Percentiles rank a stretch among this genome's conserved stretches.
Evolutionary conservation across 2,329 filamentous ascomycete species (phyloP).

Genomic region (Cyphellophora attinorum): DNA sequence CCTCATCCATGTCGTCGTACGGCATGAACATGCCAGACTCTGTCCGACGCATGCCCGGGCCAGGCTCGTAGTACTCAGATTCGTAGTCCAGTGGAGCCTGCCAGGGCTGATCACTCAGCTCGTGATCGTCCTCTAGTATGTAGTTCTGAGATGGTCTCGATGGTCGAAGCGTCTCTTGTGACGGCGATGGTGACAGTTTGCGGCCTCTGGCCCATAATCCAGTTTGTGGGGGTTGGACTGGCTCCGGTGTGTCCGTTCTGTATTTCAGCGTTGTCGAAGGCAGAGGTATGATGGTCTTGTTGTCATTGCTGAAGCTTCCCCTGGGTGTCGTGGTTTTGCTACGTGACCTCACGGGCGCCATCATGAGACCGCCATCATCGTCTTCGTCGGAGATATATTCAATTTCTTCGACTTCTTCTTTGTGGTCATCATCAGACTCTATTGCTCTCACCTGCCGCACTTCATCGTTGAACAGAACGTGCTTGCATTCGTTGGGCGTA

Average conservation of each 20-base stretch:
- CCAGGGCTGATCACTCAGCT: conserved; percentile 37
- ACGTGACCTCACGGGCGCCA: conserved; percentile 64
- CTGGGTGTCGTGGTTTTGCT: conserved; percentile 42
- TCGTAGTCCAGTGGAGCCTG: conserved; percentile 12
- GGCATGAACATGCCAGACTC: conserved; percentile 89
- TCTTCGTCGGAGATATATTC: conserved; percentile 32
- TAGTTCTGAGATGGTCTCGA: conserved; percentile 57
- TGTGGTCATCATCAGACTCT: conserved; percentile 71
- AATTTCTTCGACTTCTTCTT: conserved; percentile 46
- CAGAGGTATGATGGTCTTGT: conserved; percentile 79
- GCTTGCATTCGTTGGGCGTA: conserved; percentile 58
- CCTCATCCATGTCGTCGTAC: conserved; percentile 63
- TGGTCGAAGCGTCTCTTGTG: conserved; percentile 71
- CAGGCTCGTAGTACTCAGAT: conserved; percentile 40
- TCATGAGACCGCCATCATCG: conserved; percentile 64
- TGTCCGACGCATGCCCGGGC: conserved; percentile 62
- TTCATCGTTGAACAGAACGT: conserved; percentile 94
- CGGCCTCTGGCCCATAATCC: conserved; percentile 33
- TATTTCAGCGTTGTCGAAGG: conserved; percentile 84
- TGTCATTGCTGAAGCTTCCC: conserved; percentile 51
- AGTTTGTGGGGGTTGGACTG: conserved; percentile 24
- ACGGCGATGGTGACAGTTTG: conserved; percentile 61
- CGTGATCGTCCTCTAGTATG: conserved; percentile 53
- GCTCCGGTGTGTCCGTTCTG: conserved; percentile 64
- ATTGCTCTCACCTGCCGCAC: conserved; percentile 94